Conservation (phyloP, 1,139 yeast species). For the Geotrichum australiense region DNA sequence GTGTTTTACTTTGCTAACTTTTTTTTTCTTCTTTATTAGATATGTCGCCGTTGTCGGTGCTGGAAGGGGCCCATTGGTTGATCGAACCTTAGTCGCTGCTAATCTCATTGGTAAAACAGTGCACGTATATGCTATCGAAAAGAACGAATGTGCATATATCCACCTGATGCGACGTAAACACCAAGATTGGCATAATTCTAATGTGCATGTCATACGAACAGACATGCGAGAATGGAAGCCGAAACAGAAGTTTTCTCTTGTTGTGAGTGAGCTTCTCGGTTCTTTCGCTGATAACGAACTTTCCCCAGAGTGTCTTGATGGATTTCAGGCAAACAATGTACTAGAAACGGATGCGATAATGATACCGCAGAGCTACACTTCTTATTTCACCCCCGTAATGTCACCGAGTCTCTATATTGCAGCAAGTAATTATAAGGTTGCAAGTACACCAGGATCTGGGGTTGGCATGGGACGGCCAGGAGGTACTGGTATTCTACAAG, state of each 20-base stretch:
- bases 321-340: conserved; percentile 26
- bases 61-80: conserved; percentile 76
- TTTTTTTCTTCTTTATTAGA: conserved; percentile 17
- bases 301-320: conserved; percentile 66
- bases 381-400: conserved; percentile 60
- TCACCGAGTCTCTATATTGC: conserved; percentile 41
- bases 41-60: conserved; percentile 69
- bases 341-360: conserved; percentile 37
- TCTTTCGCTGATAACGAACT: conserved; percentile 90
- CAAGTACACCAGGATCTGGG: conserved; percentile 11
- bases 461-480: conserved; percentile 8
- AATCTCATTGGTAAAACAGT: conserved; percentile 32
- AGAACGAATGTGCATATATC: conserved; percentile 56
- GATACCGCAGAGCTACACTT: conserved; percentile 57
- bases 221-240: conserved; percentile 53
- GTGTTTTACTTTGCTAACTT: conserved; percentile 7
- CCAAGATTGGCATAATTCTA: conserved; percentile 38
- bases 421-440: conserved; percentile 14
- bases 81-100: conserved; percentile 43
- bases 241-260: conserved; percentile 40
- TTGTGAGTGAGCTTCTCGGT: conserved; percentile 77
- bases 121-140: conserved; percentile 56
- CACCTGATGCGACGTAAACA: conserved; percentile 28
- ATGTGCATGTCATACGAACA: conserved; percentile 39
- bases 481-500: background rate